Conservation (phyloP, 2,329 filamentous ascomycete genomes). For the Penicillium fuscoglaucum region DNA sequence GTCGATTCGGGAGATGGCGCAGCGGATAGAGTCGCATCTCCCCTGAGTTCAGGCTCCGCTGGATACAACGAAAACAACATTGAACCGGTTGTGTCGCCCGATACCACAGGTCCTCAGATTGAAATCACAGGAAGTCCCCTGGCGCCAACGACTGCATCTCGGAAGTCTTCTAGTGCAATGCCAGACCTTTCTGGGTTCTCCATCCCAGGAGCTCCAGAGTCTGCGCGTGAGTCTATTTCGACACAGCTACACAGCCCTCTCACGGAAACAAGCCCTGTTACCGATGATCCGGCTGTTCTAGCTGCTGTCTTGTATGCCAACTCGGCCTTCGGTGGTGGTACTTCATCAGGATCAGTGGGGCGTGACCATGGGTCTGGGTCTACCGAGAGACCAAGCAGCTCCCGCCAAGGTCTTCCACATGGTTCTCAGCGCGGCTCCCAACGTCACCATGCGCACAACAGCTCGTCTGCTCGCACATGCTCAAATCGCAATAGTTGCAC, state of each 20-base stretch:
- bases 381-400: constrained; percentile 32
- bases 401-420: constrained; percentile 26
- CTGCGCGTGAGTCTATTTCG: constrained; percentile 15
- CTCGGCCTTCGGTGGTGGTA: constrained; percentile 15
- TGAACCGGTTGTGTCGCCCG: constrained; percentile 37
- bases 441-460: constrained; percentile 35
- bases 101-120: constrained; percentile 37
- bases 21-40: constrained; percentile 20
- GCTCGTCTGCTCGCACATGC: constrained; percentile 36
- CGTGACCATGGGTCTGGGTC: constrained; percentile 19
- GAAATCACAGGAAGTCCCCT: constrained; percentile 35
- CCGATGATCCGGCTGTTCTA: constrained; percentile 30
- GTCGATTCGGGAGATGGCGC: constrained; percentile 8
- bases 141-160: constrained; percentile 20
- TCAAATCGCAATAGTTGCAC: constrained; percentile 42
- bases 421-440: constrained; percentile 22
- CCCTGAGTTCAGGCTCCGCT: constrained; percentile 15
- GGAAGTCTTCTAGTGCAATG: constrained; percentile 35
- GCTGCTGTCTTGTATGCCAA: constrained; percentile 34
- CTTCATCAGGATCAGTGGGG: constrained; percentile 12
- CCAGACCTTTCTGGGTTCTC: constrained; percentile 31
- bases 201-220: constrained; percentile 21
- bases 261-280: constrained; percentile 17
- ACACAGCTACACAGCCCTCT: constrained; percentile 19
- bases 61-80: constrained; percentile 37